Evolutionary conservation across 495 filamentous ascomycete species (phyloP), one percentile per base, ranked within the genome.

Genomic region (Usnea hakonensis): DNA sequence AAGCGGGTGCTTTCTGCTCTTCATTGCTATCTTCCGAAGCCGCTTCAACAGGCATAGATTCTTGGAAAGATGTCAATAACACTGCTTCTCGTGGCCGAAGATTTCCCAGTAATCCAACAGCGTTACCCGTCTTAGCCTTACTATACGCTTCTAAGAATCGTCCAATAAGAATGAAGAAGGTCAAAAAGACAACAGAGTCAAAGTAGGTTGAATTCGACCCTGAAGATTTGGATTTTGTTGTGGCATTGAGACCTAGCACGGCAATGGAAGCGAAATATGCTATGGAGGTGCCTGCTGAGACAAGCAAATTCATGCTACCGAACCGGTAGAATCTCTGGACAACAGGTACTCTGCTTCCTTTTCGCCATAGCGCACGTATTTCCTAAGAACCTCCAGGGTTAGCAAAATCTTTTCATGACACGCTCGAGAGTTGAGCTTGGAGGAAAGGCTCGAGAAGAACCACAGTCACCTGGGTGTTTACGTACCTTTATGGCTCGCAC

Each of bases 251-350:
- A 30, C 88, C 86, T 61, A 97, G 78, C 57, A 94, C 83, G 11
- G 85, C 89, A 55, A 97, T 74, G 0, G 90, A 95, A 0, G 90
- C 83, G 67, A 95, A 77, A 69, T 97, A 97, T 1, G 93, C 93
- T 53, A 97, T 89, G 7, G 84, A 84, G 1, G 94, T 96, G 11
- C 94, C 93, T 17, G 93, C 77, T 13, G 89, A 95, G 68, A 97
- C 89, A 61, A 97, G 80, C 71, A 94, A 85, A 68, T 96, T 95
- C 93, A 97, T 97, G 74, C 91, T 96, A 17, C 93, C 93, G 67
- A 97, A 97, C 17, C 90, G 85, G 66, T 91, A 93, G 66, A 97
- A 91, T 21, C 94, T 78, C 61, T 86, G 82, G 26, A 89, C 67
- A 13, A 95, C 69, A 0, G 92, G 91, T 3, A 87, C 85, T 11